phyloP scores from a whole-genome alignment of 495 filamentous ascomycete species.

The Rusavskia elegans region DNA sequence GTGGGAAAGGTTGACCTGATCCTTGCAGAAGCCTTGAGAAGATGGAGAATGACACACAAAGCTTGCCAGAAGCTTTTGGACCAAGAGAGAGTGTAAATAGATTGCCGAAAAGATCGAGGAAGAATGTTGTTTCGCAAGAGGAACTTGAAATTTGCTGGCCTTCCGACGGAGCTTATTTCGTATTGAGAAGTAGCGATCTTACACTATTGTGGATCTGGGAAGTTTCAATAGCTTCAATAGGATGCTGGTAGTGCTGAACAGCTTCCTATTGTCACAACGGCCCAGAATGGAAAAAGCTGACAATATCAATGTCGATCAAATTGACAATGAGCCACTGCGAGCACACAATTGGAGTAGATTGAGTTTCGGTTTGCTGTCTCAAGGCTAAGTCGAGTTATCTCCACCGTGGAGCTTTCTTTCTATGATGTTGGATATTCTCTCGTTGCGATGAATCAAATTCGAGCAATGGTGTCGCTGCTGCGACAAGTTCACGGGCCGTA shows the following conservation, averaged over 20 bases:
- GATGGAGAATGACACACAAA: too few relatives aligned
- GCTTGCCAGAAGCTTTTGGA: not conserved
- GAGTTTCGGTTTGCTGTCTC: not conserved
- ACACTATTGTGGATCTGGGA: too few relatives aligned
- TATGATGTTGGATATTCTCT: not conserved
- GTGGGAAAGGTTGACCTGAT: not conserved
- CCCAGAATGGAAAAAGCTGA: too few relatives aligned
- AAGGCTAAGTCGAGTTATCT: not conserved
- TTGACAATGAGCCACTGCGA: too few relatives aligned
- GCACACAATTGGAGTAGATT: too few relatives aligned
- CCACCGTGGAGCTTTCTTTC: not conserved
- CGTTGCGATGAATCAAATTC: not conserved
- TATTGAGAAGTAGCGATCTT: too few relatives aligned
- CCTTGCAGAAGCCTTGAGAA: not conserved
- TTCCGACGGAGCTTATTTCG: too few relatives aligned
- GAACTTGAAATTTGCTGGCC: not conserved
- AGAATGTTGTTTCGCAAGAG: not conserved
- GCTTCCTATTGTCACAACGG: not conserved
- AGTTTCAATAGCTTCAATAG: too few relatives aligned
- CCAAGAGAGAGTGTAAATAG: not conserved
- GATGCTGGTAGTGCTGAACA: not conserved
- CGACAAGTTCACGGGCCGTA: not conserved
- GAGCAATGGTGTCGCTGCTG: not conserved
- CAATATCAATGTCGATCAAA: too few relatives aligned
- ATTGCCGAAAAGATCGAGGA: not conserved